Base-by-base conservation (phyloP, 148 eudicot species). In the Rhododendron molle region DNA sequence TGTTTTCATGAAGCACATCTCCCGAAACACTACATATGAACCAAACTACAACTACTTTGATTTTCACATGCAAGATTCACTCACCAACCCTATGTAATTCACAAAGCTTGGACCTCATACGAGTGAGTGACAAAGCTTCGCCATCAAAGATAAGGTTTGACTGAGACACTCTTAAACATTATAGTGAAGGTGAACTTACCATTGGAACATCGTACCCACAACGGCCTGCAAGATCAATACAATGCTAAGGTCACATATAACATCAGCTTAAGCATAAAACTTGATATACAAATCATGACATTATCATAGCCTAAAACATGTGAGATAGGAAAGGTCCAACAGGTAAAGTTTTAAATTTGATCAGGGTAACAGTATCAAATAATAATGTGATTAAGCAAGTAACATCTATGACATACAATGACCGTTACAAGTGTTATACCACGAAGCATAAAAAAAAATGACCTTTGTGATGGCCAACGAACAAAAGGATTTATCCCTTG, bases 141-240 rank as follows among this genome's bases (percentile, higher is more conserved):
- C 15, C 40, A n/a, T 60, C 14, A 86, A 23, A 34, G 12, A 83
- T 60, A 21, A 52, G 21, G 3, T 16, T 52, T 26, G 60, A 50
- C 10, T 28, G 10, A 58, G 50, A 83, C 38, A 78, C 18, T 23
- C 62, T 26, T 26, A 85, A 84, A 83, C 60, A 84, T 40, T 56
- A 56, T 46, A 14, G 36, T 36, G 40, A 49, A 60, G 8, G 30
- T 34, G 16, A 72, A 84, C 86, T 82, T 87, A 95, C 98, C 94
- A 80, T 92, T 87, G 78, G 83, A 79, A 93, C 87, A 88, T 93
- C 91, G 85, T 93, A 92, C 52, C 98, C 98, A 83, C 96, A 95
- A 81, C 82, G 74, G 60, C 95, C 98, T 95, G 98, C 92, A 92
- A 85, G 76, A 84, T 87, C 54, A 88, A 85, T 2, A 87, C 47